phyloP scores from a whole-genome alignment of 2,329 filamentous ascomycete genomes.

The Colletotrichum sp. region DNA sequence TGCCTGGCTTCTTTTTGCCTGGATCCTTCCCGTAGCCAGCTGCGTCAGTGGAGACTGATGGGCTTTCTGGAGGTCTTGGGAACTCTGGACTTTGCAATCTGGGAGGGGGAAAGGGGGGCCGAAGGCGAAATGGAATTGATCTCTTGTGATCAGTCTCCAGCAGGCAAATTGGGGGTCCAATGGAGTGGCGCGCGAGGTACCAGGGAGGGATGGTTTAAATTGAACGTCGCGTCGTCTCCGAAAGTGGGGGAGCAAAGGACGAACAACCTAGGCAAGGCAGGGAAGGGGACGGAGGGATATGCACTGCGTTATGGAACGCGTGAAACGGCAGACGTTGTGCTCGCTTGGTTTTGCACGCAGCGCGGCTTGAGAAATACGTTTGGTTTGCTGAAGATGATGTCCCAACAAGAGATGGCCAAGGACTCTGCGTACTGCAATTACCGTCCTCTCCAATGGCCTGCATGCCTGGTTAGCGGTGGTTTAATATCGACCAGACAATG shows the following conservation, averaged over 20 bases:
- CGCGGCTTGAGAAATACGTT: background rate
- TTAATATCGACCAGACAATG: background rate
- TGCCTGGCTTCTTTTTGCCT: background rate
- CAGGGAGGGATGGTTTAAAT: slow-evolving; percentile 18
- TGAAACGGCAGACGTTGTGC: slow-evolving; percentile 2
- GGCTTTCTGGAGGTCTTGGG: background rate
- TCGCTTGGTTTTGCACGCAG: background rate
- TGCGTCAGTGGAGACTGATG: background rate
- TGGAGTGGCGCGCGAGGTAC: slow-evolving; percentile 7
- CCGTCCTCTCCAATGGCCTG: background rate
- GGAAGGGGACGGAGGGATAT: background rate
- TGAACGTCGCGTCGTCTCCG: slow-evolving; percentile 20
- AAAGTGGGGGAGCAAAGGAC: slow-evolving; percentile 5
- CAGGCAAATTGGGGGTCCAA: slow-evolving; percentile 19
- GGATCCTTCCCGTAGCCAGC: background rate
- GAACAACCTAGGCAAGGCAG: background rate
- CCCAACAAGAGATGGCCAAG: background rate
- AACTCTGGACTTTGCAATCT: background rate
- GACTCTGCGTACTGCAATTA: background rate
- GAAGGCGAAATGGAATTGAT: background rate
- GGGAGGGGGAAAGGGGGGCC: background rate
- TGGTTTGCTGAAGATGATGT: background rate
- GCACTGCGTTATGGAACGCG: background rate
- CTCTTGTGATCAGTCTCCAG: slow-evolving; percentile 16
- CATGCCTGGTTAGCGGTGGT: background rate